Evolutionary conservation across 2,329 filamentous ascomycete genomes (phyloP), one percentile per base, ranked within the genome.

Genomic region (Beauveria sp.): DNA sequence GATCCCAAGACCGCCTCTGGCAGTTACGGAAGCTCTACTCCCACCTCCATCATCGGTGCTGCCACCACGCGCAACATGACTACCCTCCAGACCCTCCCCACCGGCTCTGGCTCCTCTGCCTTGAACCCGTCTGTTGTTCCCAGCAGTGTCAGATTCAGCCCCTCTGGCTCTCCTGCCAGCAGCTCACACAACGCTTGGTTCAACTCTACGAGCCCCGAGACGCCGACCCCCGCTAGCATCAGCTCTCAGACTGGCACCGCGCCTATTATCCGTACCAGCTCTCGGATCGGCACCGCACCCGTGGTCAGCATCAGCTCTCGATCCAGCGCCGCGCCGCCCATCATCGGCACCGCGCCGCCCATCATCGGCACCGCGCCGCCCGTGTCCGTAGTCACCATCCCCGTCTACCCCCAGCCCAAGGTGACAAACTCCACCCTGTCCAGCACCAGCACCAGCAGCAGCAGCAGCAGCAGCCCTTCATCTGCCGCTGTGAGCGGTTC

Each of bases 201-300:
- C 45, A 61, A 61, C 52, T 43, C 45, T 18, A 61, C 59, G 16
- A 20, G 22, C 40, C 42, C 51, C 14, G 30, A 40, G 51, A 54
- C 22, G 7, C 45, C 26, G 9, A 18, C 22, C 22, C n/a, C 54
- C 12, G 54, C 43, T 24, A 10, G 43, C 6, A 38, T 18, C 45
- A 49, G 20, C 20, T 42, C 43, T 34, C n/a, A n/a, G 28, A 58
- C 38, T 12, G 30, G 30, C 30, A 34, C 30, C 10, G 30, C 30
- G 10, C 30, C 30, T 10, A 10, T 34, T 34, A 34, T 34, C 30
- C 30, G 30, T 12, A 34, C 30, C 10, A 34, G 30, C 30, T 34
- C 30, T 34, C 30, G 10, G 30, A 12, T 34, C 30, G 10, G 30
- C 30, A 34, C 30, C 30, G 30, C 30, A 5, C 30, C 30, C 3